Base-by-base conservation (phyloP, 1,139 yeast species). In the Suhomyces terraborum region DNA sequence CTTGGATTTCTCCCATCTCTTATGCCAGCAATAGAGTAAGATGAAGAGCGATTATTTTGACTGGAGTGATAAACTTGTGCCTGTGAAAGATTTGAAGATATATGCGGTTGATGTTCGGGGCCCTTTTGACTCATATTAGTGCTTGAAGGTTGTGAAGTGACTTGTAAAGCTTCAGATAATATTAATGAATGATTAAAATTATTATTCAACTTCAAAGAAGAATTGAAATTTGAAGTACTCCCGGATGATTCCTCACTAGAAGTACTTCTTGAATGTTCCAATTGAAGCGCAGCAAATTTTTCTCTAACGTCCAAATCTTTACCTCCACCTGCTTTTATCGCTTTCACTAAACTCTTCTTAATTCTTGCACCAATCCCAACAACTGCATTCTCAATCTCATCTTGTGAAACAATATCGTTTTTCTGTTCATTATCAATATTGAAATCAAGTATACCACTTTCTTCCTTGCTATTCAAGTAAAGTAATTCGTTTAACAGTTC, bases 331-430 rank as follows among this genome's bases (percentile, higher is more conserved):
- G 66, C 62, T 12, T 53, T 57, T 21, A 67, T 59, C 0, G 88
- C 88, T 41, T 74, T 74, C 2, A 82, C 69, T 17, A 86, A 64
- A 26, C 85, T 79, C 46, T 78, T 76, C 48, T 73, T 79, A 32
- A 88, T 74, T 46, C 83, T 72, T 33, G 80, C 75, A 5, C 93
- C 93, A 39, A 87, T 73, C 8, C 96, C 96, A 29, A 82, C 77
- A 2, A 88, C 88, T 0, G 96, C 96, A 48, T 79, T 77, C 49
- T 82, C 76, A 12, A 86, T 76, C 50, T 88, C 95, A 47, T 81
- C 83, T 35, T 73, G 75, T 8, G 84, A 73, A n/a, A 84, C 84
- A 34, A 77, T 75, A 36, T 46, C 50, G 28, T 38, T 38, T 16
- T 35, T 38, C 14, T 40, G 47, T 4, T 32, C 40, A 6, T 41